Evolutionary conservation across 1,284 basidiomycete species (phyloP).

Genomic region (Bondarzewia mesenterica): DNA sequence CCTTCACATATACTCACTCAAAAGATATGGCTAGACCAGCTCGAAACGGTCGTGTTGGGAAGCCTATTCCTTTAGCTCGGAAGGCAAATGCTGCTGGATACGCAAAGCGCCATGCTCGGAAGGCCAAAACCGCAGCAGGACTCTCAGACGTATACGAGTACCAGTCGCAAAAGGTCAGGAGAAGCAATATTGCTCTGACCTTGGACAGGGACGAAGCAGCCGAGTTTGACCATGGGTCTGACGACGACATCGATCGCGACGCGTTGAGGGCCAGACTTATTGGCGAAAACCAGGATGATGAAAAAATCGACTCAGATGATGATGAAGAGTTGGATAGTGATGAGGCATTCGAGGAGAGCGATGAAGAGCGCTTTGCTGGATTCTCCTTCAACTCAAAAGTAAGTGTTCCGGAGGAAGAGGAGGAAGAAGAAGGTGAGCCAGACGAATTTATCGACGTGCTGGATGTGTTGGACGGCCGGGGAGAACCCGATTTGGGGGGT

Average conservation of each 20-base stretch:
- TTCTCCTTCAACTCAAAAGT: slow-evolving; percentile 48
- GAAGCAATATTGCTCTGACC: slow-evolving; percentile 45
- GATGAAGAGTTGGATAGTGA: slow-evolving; percentile 79
- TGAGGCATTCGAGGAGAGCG: slow-evolving; percentile 75
- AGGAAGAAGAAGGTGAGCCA: slow-evolving; percentile 9
- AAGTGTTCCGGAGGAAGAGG: slow-evolving; percentile 19
- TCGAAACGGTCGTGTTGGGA: slow-evolving; percentile 3
- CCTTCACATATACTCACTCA: background rate
- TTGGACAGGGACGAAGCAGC: slow-evolving; percentile 49
- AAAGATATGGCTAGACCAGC: slow-evolving; percentile 5
- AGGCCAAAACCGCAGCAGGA: slow-evolving; percentile 26
- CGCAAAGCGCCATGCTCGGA: slow-evolving; percentile 40
- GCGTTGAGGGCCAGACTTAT: slow-evolving; percentile 42
- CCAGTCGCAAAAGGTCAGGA: slow-evolving; percentile 42
- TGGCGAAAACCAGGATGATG: slow-evolving; percentile 51
- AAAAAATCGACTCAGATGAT: slow-evolving; percentile 49
- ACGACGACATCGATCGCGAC: slow-evolving; percentile 24
- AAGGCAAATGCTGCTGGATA: slow-evolving; percentile 40
- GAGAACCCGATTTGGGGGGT: slow-evolving; percentile 2
- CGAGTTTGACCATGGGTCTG: slow-evolving; percentile 28
- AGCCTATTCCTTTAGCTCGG: background rate
- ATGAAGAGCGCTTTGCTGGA: slow-evolving; percentile 72
- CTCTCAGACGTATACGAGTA: slow-evolving; percentile 56
- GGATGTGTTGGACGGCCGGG: slow-evolving; percentile 13
- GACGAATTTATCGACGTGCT: slow-evolving; percentile 13